Evolutionary conservation across 1,139 yeast species (phyloP).

Genomic region (Magnusiomyces paraingens): DNA sequence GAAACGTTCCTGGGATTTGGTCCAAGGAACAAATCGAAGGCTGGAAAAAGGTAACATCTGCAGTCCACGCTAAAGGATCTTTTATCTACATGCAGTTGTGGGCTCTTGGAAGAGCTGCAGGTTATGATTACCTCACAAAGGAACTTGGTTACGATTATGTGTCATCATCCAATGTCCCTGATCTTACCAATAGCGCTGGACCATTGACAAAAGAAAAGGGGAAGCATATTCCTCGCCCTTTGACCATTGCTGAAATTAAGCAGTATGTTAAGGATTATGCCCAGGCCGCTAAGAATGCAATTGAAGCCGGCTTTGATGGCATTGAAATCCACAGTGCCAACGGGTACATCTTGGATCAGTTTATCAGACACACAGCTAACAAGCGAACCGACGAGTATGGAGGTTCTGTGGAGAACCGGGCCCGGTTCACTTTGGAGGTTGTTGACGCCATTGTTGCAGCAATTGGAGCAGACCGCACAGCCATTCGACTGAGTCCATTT

Average conservation of each 20-base stretch:
- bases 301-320: slow-evolving; percentile 59
- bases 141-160: slow-evolving; percentile 30
- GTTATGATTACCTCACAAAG: slow-evolving; percentile 27
- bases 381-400: slow-evolving; percentile 65
- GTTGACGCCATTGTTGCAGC: slow-evolving; percentile 46
- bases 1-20: slow-evolving; percentile 40
- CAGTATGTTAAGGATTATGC: slow-evolving; percentile 34
- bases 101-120: slow-evolving; percentile 38
- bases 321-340: slow-evolving; percentile 68
- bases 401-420: slow-evolving; percentile 58
- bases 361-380: slow-evolving; percentile 47
- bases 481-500: slow-evolving; percentile 53
- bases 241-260: slow-evolving; percentile 38
- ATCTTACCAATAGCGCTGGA: neutral
- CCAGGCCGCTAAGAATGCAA: slow-evolving; percentile 41
- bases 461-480: slow-evolving; percentile 49
- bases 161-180: slow-evolving; percentile 15
- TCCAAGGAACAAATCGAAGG: slow-evolving; percentile 37
- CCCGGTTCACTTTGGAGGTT: slow-evolving; percentile 51
- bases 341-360: slow-evolving; percentile 53
- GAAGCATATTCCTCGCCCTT: slow-evolving; percentile 26
- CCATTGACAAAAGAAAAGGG: slow-evolving; percentile 15
- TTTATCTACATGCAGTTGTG: slow-evolving; percentile 37
- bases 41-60: slow-evolving; percentile 35
- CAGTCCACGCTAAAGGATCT: slow-evolving; percentile 36